Base-by-base conservation (phyloP, 768 basidiomycete genomes). In the Polyporus arcularius region DNA sequence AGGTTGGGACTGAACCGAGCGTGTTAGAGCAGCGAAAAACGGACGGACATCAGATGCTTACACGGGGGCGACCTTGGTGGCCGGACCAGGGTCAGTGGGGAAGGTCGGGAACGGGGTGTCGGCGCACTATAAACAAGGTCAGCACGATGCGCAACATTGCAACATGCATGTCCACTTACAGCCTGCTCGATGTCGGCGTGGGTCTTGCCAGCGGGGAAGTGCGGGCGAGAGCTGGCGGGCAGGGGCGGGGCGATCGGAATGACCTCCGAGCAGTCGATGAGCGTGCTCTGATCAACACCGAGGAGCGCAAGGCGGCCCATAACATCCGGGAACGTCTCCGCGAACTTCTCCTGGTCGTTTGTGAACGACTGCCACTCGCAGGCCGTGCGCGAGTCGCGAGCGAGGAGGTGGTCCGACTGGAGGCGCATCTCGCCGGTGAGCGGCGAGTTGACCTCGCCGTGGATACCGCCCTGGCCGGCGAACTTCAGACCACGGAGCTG, bases 331-430 rank as follows among this genome's bases (percentile, higher is more conserved):
- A 48, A 48, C 46, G 46, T 48, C 46, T 48, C 46, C 1, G 12
- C 9, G 46, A 48, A 48, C 46, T 48, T 48, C 41, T 47, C 62
- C 56, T 66, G 65, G 51, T 71, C 53, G 57, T 65, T 64, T 32
- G 75, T 77, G 60, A 78, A 74, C 2, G 72, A 71, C 68, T 82
- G 82, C 81, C 81, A 83, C 45, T 66, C 64, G 71, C 82, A 82
- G 14, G 79, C 74, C 21, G 82, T 84, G 45, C 78, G 70, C 4
- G 74, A 61, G 68, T 82, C 79, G 72, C 62, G 63, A n/a, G 60
- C 59, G 43, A 57, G 40, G 9, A 47, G 53, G 30, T 69, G 71
- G 70, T 82, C 80, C 42, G 80, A 82, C 63, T 78, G 75, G 38
- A 83, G 68, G 39, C 80, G 78, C 28, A 83, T 68, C 63, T 77